Evolutionary conservation across 2,329 filamentous ascomycete genomes (phyloP), one percentile per base, ranked within the genome.

Genomic region (Sporothrix schenckii): DNA sequence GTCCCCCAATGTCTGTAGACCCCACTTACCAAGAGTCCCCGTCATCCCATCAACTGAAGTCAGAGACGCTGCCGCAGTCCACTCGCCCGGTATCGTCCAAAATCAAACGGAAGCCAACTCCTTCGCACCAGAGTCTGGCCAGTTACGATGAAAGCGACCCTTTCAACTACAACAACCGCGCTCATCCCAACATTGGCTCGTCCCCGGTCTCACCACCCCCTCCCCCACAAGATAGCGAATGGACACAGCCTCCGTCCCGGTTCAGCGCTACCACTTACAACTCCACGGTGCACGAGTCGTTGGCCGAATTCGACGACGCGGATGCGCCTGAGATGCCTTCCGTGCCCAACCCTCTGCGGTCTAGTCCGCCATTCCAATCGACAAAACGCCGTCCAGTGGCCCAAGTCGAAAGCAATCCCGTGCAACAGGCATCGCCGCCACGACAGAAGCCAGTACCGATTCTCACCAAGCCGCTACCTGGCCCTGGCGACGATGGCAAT

Each of bases 201-300:
- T 66, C 70, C 4, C 66, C 69, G 14, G 60, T 44, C 19, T 69
- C 72, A 14, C 74, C 74, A 3, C 69, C 69, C 74, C 75, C 73
- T 27, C 74, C 73, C 19, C 70, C 71, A 13, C 73, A 75, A 14
- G 72, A 69, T 4, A 30, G 24, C 16, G 76, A 84, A 50, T 84
- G 83, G 81, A 79, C 80, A 14, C 84, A 87, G 70, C 86, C 87
- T 6, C 78, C 81, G 2, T 90, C 88, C 65, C 85, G 86, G 60
- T 91, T 90, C 77, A 91, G 88, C 78, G 81, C 86, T 73, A 89
- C 87, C 9, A 90, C 88, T 1, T 88, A 86, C 75, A 83, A 85
- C 30, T 86, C 87, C 1, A 85, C 86, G 5, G 78, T 83, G 58
- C 78, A 80, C 14, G 81, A 79, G 21, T 83, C 78, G 56, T 34